phyloP scores from a whole-genome alignment of 768 basidiomycete genomes.

The Boletus subparvulus region DNA sequence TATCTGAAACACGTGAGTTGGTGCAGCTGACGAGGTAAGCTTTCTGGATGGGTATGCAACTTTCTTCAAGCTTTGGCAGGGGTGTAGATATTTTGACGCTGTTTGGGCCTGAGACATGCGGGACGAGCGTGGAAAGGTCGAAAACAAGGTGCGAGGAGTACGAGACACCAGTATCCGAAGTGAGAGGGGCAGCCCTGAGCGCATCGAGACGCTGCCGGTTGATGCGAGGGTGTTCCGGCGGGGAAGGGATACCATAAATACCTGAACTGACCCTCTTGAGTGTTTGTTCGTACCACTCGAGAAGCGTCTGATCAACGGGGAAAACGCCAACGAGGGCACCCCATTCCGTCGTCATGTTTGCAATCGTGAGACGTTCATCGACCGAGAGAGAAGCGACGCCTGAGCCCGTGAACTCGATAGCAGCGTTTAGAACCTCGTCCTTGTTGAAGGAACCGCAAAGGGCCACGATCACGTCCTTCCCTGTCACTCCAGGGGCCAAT shows the following conservation, averaged over 20 bases:
- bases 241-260: conserved; percentile 55
- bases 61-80: conserved; percentile 74
- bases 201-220: conserved; percentile 69
- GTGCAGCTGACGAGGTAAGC: conserved; percentile 99
- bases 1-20: conserved; percentile 94
- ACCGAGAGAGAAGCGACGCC: conserved; percentile 76
- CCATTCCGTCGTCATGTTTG: conserved; percentile 99
- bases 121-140: conserved; percentile 90
- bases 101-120: conserved; percentile 96
- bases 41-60: conserved; percentile 84
- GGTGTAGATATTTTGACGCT: conserved; percentile 97
- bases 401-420: conserved; percentile 93
- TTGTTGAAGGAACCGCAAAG: conserved; percentile 94
- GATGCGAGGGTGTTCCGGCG: conserved; percentile 83
- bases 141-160: conserved; percentile 89
- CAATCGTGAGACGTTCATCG: conserved; percentile 92
- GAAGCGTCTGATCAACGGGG: conserved; percentile 80
- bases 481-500: conserved; percentile 87
- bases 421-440: conserved; percentile 95
- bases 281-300: conserved; percentile 82
- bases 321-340: conserved; percentile 95
- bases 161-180: conserved; percentile 72
- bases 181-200: conserved; percentile 51
- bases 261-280: conserved; percentile 68
- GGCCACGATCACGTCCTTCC: conserved; percentile 98